Evolutionary conservation across 2,329 filamentous ascomycete species (phyloP).

Genomic region (Fusarium beomiforme): DNA sequence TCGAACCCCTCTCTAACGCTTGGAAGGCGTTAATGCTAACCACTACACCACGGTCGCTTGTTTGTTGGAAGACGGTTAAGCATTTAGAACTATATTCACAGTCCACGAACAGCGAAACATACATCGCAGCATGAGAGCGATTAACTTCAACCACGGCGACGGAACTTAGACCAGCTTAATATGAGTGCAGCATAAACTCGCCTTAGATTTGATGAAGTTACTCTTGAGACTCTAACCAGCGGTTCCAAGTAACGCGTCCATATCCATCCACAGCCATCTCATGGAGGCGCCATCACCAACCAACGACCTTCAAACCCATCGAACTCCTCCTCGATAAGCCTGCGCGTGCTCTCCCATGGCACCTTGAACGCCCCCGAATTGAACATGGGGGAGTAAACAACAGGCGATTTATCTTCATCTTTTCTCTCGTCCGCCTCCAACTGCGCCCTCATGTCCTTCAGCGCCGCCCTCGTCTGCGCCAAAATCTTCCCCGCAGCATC

Average conservation of each 20-base stretch:
- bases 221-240: too few species aligned
- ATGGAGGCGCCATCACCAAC: constrained; percentile 35
- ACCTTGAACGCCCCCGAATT: constrained; percentile 34
- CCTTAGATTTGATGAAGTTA: too few species aligned
- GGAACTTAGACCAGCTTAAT: fast-evolving
- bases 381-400: constrained; percentile 34
- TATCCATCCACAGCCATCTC: too few species aligned
- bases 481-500: constrained; percentile 21
- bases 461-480: constrained; percentile 22
- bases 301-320: constrained; percentile 19
- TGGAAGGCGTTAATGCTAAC: constrained; percentile 31
- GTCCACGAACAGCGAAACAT: fast-evolving
- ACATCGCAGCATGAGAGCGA: fast-evolving
- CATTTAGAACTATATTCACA: fast-evolving
- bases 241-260: too few species aligned
- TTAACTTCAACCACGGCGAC: fast-evolving
- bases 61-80: fast-evolving
- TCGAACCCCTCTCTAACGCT: constrained; percentile 31
- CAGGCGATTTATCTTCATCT: fast-evolving
- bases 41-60: constrained; percentile 27
- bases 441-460: constrained; percentile 16
- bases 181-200: too few species aligned
- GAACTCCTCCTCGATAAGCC: constrained; percentile 29
- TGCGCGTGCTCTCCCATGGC: constrained; percentile 21
- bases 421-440: not conserved